Base-by-base conservation (phyloP, 805 yeast genomes). In the Yarrowia sp. region DNA sequence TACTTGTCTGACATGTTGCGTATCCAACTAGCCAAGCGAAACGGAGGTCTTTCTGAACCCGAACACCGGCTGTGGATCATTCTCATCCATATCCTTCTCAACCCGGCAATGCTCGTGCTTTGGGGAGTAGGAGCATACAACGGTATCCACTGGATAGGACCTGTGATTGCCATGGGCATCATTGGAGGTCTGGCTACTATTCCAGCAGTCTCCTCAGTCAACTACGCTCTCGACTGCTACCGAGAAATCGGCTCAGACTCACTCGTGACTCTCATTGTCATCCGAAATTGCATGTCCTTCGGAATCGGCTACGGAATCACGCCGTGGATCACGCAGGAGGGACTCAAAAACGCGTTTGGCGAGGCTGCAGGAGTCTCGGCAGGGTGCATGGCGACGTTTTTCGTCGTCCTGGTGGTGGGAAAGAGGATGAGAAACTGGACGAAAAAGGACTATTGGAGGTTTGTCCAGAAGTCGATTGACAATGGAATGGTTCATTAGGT, bases 51-150 rank as follows among this genome's bases (percentile, higher is more conserved):
- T 4, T 78, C 84, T 1, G 75, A 76, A 41, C 81, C 86, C 1
- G 85, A 83, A 67, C 83, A 81, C 68, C 75, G 85, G 69, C 73
- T 82, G 11, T 83, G 83, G 83, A 78, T 78, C 16, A 66, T 80
- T 62, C 46, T 70, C 3, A 69, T 78, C 16, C 80, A 79, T 67
- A 72, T 76, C 72, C 71, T 82, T 40, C 65, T 82, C 8, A 82
- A 82, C 6, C 81, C 81, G 4, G 75, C 78, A 0, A 78, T 83
- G 3, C 71, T 81, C 30, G 77, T 82, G 62, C 76, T 83, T 2
- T 83, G 83, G 80, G 86, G 86, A 62, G 80, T 82, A 43, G 85
- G 84, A 22, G 83, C 84, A 0, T 77, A 79, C 59, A 77, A 80
- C 58, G 79, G 74, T 12, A 71, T 77, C 7, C 81, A 81, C 58